Percentiles rank a stretch among this genome's conserved stretches.
phyloP scores from a whole-genome alignment of 352 stramenopile genomes.

The Hyaloperonospora arabidopsidis region DNA sequence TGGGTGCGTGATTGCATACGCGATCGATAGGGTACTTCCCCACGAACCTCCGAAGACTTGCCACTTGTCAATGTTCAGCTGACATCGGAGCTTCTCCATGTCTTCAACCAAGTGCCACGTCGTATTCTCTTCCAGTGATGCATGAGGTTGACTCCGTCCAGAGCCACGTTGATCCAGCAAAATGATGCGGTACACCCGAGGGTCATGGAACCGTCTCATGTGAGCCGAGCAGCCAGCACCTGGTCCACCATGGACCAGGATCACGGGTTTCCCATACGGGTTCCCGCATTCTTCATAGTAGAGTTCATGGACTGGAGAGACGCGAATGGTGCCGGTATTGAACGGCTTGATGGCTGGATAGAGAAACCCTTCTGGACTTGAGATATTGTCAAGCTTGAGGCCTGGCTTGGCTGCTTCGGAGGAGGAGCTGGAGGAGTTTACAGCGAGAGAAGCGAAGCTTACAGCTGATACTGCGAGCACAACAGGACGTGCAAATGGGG shows the following conservation, averaged over 20 bases:
- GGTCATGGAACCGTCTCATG: conserved; percentile 91
- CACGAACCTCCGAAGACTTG: conserved; percentile 92
- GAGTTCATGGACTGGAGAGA: conserved; percentile 78
- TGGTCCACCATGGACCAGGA: conserved; percentile 93
- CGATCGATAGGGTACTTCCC: conserved; percentile 89
- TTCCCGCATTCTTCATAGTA: conserved; percentile 90
- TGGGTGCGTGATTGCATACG: conserved; percentile 89
- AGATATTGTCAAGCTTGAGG: conserved; percentile 31
- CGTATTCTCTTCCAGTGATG: conserved; percentile 85
- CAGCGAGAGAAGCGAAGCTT: conserved; percentile 20
- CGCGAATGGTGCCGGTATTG: conserved; percentile 67
- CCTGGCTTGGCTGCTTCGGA: conserved; percentile 16
- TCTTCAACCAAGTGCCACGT: conserved; percentile 90
- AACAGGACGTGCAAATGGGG: conserved; percentile 7
- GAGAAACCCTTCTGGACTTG: conserved; percentile 55
- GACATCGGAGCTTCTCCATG: conserved; percentile 85
- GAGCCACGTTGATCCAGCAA: conserved; percentile 91
- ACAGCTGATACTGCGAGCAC: conserved; percentile 24
- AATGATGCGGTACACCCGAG: conserved; percentile 87
- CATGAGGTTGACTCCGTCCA: conserved; percentile 82
- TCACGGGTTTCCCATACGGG: conserved; percentile 79
- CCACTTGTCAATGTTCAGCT: conserved; percentile 87
- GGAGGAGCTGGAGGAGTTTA: conserved; percentile 23
- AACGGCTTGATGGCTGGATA: conserved; percentile 81
- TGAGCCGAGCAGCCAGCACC: conserved; percentile 82